Evolutionary conservation across 805 yeast genomes (phyloP), one percentile per base, ranked within the genome.

Genomic region (Wickerhamiella brachini): DNA sequence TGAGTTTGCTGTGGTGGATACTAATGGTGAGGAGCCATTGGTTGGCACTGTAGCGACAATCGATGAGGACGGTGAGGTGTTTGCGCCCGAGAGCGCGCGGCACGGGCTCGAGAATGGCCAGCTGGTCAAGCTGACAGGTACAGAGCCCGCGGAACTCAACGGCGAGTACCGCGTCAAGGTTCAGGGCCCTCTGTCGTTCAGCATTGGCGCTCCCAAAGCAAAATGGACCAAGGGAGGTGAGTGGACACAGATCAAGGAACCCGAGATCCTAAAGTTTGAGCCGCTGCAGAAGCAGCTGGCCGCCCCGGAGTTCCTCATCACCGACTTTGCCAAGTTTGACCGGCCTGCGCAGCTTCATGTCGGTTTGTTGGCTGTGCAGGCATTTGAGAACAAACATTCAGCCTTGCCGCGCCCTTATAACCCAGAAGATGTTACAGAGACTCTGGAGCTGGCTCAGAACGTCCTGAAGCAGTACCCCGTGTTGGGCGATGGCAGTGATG

Each of bases 101-200:
- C 99, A 93, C 64, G 95, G 95, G 18, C 73, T 93, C 50, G 86
- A 89, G 71, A 95, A 87, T 67, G 97, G 97, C 17, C 84, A 85
- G 60, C 84, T 70, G 63, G 95, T 93, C 51, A 85, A 83, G 65
- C 88, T 93, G 61, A 64, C 83, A 13, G 97, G 89, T 68, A 82
- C 89, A 38, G 77, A 81, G 62, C 97, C 97, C 41, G 74, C 74
- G 55, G 70, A 87, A 55, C 85, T 89, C 65, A 81, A 80, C 58
- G 95, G 90, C 5, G 69, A 75, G 51, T 76, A 87, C 15, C 79
- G 73, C 64, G 78, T 93, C 49, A 83, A 80, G 62, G 97, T 88
- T 1, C 73, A 84, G 54, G 98, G 97, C 15, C 98, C 98, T n/a
- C 88, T 78, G 64, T 94, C 97, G 2, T 93, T 85, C 73, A 80